phyloP scores from a whole-genome alignment of 2,329 filamentous ascomycete species.

The Neospermospora avenae region DNA sequence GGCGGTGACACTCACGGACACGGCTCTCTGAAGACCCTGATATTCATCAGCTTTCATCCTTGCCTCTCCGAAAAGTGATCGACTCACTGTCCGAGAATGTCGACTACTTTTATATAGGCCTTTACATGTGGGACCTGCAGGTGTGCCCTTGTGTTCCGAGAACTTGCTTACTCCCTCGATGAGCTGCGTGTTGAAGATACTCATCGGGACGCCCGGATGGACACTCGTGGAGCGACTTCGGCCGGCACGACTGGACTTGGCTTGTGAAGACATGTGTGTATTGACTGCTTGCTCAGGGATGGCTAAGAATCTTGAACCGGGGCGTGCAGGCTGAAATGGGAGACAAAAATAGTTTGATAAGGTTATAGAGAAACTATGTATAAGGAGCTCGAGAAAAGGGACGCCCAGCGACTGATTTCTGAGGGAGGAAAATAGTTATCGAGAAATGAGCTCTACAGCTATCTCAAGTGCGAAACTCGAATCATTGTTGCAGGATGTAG shows the following conservation, averaged over 20 bases:
- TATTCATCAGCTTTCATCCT: background rate
- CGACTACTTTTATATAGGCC: background rate
- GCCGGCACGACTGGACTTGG: background rate
- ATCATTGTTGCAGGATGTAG: slow-evolving; percentile 2
- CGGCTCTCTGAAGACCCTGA: slow-evolving; percentile 1
- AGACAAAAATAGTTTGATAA: background rate
- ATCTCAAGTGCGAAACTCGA: background rate
- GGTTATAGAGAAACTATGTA: background rate
- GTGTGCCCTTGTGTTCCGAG: background rate
- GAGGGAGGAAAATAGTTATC: background rate
- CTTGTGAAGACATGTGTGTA: background rate
- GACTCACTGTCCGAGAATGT: background rate
- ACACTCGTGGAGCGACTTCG: slow-evolving; percentile 2
- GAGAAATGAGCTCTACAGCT: background rate
- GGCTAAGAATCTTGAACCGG: background rate
- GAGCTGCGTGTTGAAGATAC: slow-evolving; percentile 12
- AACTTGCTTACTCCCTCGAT: slow-evolving; percentile 1
- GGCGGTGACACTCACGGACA: background rate
- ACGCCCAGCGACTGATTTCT: background rate
- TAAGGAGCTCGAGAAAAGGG: background rate
- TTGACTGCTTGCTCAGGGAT: background rate
- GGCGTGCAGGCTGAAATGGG: background rate
- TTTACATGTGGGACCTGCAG: background rate
- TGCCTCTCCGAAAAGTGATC: background rate
- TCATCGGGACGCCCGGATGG: slow-evolving; percentile 9